phyloP scores from a whole-genome alignment of 208 protist genomes.

The Crithidia mellificae region DNA sequence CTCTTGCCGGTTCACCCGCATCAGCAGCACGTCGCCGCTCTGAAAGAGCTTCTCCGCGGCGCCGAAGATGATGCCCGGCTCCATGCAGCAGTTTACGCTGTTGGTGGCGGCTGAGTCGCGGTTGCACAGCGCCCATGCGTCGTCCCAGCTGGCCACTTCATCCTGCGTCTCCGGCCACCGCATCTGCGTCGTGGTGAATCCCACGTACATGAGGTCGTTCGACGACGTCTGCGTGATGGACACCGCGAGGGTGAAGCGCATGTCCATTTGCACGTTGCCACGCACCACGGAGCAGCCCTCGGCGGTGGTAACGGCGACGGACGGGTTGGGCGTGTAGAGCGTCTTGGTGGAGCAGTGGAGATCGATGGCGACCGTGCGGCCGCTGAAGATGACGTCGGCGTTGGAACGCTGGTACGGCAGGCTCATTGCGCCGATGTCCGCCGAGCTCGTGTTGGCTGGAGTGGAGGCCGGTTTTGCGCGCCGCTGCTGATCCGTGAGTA shows the following conservation, averaged over 20 bases:
- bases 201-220: constrained; percentile 75
- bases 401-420: constrained; percentile 21
- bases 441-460: neutral
- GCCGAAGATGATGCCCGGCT: constrained; percentile 81
- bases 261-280: constrained; percentile 60
- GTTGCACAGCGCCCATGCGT: constrained; percentile 85
- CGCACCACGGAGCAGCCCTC: constrained; percentile 58
- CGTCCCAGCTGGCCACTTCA: constrained; percentile 65
- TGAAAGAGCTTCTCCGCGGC: constrained; percentile 63
- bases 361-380: constrained; percentile 56
- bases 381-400: constrained; percentile 32
- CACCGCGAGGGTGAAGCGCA: constrained; percentile 67
- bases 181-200: constrained; percentile 69
- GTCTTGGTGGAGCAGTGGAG: constrained; percentile 60
- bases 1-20: constrained; percentile 65
- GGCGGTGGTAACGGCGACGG: constrained; percentile 63
- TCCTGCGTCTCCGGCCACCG: constrained; percentile 45
- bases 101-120: constrained; percentile 70
- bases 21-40: constrained; percentile 69
- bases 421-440: neutral
- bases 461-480: neutral
- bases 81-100: constrained; percentile 84
- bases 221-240: constrained; percentile 49
- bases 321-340: constrained; percentile 75
- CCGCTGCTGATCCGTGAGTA: constrained; percentile 31